Percentiles rank a stretch among this genome's conserved stretches.
Conservation (phyloP, 352 stramenopile genomes). For the Globisporangium okanoganense region DNA sequence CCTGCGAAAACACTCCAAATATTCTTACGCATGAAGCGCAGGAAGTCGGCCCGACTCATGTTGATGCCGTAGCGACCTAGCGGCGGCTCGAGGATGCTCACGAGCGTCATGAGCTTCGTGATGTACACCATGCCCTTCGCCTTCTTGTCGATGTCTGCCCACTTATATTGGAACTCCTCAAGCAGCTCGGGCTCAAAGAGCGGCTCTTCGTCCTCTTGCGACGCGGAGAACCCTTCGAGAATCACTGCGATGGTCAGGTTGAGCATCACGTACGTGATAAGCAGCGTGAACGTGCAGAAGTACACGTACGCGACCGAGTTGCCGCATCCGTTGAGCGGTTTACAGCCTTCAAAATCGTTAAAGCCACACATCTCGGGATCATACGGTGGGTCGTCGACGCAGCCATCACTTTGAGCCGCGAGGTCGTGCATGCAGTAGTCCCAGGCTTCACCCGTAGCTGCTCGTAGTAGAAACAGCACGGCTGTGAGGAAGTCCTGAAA, state of each 20-base stretch:
- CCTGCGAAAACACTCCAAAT: background rate
- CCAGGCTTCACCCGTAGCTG: constrained; percentile 92
- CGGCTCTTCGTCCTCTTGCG: constrained; percentile 84
- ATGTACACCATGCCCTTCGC: constrained; percentile 83
- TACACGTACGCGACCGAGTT: constrained; percentile 60
- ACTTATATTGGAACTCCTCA: constrained; percentile 87
- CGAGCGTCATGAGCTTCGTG: constrained; percentile 65
- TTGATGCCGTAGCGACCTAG: constrained; percentile 57
- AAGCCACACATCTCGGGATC: constrained; percentile 72
- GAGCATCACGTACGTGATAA: constrained; percentile 93
- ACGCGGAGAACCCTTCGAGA: constrained; percentile 88
- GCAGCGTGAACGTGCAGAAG: constrained; percentile 86
- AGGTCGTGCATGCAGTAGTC: constrained; percentile 92
- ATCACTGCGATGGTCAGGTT: constrained; percentile 95
- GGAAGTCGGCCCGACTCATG: constrained; percentile 40
- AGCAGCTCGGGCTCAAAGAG: constrained; percentile 86
- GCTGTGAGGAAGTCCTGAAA: constrained; percentile 91
- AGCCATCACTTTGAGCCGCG: constrained; percentile 28
- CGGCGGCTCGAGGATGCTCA: constrained; percentile 71
- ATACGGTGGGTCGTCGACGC: constrained; percentile 63
- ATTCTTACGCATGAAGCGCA: constrained; percentile 56
- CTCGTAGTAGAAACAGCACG: constrained; percentile 87
- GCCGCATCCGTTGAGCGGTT: constrained; percentile 76
- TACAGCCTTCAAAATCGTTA: constrained; percentile 56
- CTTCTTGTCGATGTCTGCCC: constrained; percentile 85